Evolutionary conservation across 176 grass and related monocot genomes (phyloP), one percentile per base, ranked within the genome.

Genomic region (Carex scoparia): DNA sequence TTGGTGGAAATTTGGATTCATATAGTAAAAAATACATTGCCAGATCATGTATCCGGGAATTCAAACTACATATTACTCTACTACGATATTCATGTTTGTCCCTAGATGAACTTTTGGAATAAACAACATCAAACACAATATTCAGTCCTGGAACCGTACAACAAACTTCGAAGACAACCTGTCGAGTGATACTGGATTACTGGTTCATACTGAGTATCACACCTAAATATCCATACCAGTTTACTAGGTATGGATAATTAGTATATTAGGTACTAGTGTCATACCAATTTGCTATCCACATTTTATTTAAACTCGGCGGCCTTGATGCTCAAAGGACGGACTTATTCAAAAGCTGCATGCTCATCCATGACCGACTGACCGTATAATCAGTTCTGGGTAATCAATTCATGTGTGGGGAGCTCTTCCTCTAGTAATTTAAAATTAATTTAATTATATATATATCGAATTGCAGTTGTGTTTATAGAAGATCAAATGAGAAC

Each of bases 401-500:
- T 23, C 23, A 23, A 23, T 23, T 23, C 23, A 23, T 23, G 23
- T 23, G 23, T 23, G 23, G 23, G 23, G 23, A 76, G 27, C 59
- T 82, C 37, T 23, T 23, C 7, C 49, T 82, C 65, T 81, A 4
- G 18, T 4, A 81, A 65, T 48, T 44, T 82, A 23, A 1, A 63
- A 14, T 63, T 10, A 18, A n/a, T 16, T 13, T 82, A 64, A 65
- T 65, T 12, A 10, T 60, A 8, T 27, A 35, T 28, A 53, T 51
- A 42, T 83, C 18, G 10, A 83, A 69, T 28, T 83, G 46, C 81
- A 83, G 81, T 83, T 44, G 81, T 83, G 81, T 68, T 35, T 83
- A 83, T 69, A 83, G 81, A 49, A 69, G 65, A 83, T 83, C 81
- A 54, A 83, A 83, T 35, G 81, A 83, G 65, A 83, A 69, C 49